Base-by-base conservation (phyloP, 1,284 basidiomycete species). In the Pseudomicrostroma phylloplanum region DNA sequence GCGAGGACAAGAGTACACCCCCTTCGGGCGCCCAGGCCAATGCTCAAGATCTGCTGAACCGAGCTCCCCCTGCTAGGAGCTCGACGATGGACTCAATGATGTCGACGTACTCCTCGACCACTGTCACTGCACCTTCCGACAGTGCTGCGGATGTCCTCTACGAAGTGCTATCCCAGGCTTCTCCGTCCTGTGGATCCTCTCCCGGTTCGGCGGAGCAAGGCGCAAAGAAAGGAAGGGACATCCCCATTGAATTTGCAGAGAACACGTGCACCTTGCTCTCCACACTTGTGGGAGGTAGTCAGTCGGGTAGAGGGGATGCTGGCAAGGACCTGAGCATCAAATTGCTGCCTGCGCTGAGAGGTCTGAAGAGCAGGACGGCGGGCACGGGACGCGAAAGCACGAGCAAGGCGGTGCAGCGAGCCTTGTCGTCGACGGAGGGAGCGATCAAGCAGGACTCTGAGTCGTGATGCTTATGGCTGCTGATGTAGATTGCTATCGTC, bases 181-280 rank as follows among this genome's bases (percentile, higher is more conserved):
- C 30, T 36, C 4, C 30, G 3, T 36, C 30, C 30, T 36, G 4
- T 36, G 30, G 9, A 3, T 36, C 30, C 9, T 36, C 30, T 36
- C 3, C 30, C 30, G 30, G 30, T 3, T 36, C 30, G 30, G 30
- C 30, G 30, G 30, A 36, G 30, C 30, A 36, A 36, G 30, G 30
- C 9, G 30, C 30, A 36, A 54, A 26, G 21, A 25, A 21, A 6
- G 25, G 21, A 19, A 17, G 51, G 6, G 30, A 36, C 9, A 7
- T 54, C 2, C 51, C 51, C 51, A 26, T 54, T 25, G 21, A 54
- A 15, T 54, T 54, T 25, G 51, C 51, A 13, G 21, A 54, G 51
- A 54, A 54, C 13, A 25, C 21, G 21, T 54, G 51, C 51, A 19
- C 51, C 2, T 25, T 54, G 26, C 51, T 54, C 13, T 23, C 25